Conservation (phyloP, 2,329 filamentous ascomycete species). For the Coniella vitis region DNA sequence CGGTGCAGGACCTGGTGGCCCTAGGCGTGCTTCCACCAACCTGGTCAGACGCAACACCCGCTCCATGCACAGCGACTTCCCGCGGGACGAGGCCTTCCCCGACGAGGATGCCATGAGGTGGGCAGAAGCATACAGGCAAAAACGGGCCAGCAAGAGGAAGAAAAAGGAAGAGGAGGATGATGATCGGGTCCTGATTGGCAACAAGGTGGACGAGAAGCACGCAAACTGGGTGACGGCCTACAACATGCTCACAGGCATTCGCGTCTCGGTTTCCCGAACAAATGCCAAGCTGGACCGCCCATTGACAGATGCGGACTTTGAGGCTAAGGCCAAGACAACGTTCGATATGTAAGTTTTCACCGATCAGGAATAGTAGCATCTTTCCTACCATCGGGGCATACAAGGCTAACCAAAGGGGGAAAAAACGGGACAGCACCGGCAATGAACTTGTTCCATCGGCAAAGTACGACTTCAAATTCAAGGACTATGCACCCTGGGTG, state of each 20-base stretch:
- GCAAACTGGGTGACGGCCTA: constrained; percentile 97
- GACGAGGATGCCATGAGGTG: constrained; percentile 89
- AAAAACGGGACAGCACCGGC: constrained; percentile 59
- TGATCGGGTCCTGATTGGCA: constrained; percentile 89
- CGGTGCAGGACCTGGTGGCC: constrained; percentile 43
- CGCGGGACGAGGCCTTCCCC: constrained; percentile 73
- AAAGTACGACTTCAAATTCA: constrained; percentile 99
- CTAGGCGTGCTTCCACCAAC: constrained; percentile 74
- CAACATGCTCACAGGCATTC: constrained; percentile 99
- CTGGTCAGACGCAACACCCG: constrained; percentile 74
- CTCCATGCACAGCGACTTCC: constrained; percentile 77
- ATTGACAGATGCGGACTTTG: constrained; percentile 85
- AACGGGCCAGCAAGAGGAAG: constrained; percentile 79
- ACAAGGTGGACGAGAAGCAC: constrained; percentile 95
- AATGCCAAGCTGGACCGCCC: constrained; percentile 94
- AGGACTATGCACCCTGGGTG: constrained; percentile 99
- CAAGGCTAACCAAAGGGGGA: neutral
- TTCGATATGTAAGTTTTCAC: constrained; percentile 92
- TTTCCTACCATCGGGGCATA: neutral
- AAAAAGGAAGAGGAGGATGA: constrained; percentile 84
- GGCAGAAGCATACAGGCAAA: constrained; percentile 89
- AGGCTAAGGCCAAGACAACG: constrained; percentile 92
- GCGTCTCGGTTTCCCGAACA: constrained; percentile 89
- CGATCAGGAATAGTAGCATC: neutral
- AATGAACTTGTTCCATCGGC: constrained; percentile 96